A percentile compares a stretch with the other conserved stretches of the same genome.
Conservation (phyloP, 164 flowering plant genomes). For the Stephania yunnanensis region DNA sequence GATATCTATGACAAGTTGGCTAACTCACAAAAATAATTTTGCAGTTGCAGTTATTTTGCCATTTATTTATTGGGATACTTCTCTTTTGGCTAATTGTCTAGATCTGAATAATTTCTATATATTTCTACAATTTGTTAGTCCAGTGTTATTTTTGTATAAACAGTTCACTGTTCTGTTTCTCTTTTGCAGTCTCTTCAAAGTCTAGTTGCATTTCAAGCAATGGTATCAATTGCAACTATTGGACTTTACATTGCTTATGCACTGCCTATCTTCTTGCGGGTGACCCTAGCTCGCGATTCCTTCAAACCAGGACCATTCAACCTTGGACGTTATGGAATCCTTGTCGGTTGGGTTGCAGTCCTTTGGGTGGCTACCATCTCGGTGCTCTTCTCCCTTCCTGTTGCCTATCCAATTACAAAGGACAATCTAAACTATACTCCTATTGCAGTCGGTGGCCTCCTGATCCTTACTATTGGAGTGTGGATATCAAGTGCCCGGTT, state of each 20-base stretch:
- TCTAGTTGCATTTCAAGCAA: slow-evolving; percentile 51
- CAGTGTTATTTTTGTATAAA: background rate
- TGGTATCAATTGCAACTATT: slow-evolving; percentile 94
- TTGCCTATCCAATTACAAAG: slow-evolving; percentile 61
- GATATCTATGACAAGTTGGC: background rate
- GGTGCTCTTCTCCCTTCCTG: slow-evolving; percentile 84
- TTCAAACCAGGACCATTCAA: slow-evolving; percentile 84
- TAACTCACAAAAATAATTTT: background rate
- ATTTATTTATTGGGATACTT: background rate
- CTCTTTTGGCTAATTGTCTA: background rate
- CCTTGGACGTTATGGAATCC: slow-evolving; percentile 64
- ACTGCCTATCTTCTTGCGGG: slow-evolving; percentile 78
- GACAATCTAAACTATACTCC: slow-evolving; percentile 92
- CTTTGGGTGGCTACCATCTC: slow-evolving; percentile 82
- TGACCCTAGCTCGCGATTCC: slow-evolving; percentile 72
- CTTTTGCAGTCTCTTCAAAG: slow-evolving; percentile 83
- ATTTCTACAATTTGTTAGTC: no score
- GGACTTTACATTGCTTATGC: slow-evolving; percentile 94
- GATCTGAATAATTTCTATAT: background rate
- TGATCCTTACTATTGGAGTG: slow-evolving; percentile 40
- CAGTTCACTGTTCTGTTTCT: background rate
- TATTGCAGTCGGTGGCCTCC: slow-evolving; percentile 74
- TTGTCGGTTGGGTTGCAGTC: slow-evolving; percentile 88
- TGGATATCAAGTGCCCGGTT: slow-evolving; percentile 70
- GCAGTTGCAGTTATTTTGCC: background rate